A percentile compares a stretch with the other conserved stretches of the same genome.
Conservation (phyloP, 2,329 filamentous ascomycete species). For the Curvularia verruculosa region DNA sequence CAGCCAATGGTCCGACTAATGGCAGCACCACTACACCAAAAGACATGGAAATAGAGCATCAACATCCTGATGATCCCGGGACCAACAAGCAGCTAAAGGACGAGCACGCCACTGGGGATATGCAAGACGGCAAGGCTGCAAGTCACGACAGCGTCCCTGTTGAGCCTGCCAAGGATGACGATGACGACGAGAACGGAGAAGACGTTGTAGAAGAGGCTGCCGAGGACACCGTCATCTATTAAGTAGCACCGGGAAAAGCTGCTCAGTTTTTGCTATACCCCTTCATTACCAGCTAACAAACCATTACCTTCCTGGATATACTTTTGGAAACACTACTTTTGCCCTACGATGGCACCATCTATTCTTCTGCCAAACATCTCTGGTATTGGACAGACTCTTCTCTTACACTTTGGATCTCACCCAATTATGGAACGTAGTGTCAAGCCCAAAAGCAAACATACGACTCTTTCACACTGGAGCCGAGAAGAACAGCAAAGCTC, state of each 20-base stretch:
- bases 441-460: background rate
- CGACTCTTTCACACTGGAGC: background rate
- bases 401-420: background rate
- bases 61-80: slow-evolving; percentile 27
- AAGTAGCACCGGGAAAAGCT: slow-evolving; percentile 36
- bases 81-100: slow-evolving; percentile 28
- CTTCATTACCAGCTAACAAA: background rate
- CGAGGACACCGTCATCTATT: slow-evolving; percentile 93
- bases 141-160: slow-evolving; percentile 38
- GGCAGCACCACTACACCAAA: slow-evolving; percentile 27
- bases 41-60: slow-evolving; percentile 35
- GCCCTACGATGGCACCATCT: background rate
- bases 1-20: slow-evolving; percentile 37
- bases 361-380: background rate
- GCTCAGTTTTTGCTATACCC: background rate
- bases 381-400: background rate
- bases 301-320: background rate
- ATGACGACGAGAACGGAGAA: slow-evolving; percentile 75
- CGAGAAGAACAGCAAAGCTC: background rate
- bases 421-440: no score
- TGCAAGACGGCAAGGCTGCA: slow-evolving; percentile 25
- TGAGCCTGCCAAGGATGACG: slow-evolving; percentile 53
- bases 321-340: background rate
- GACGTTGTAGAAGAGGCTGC: slow-evolving; percentile 78
- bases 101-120: slow-evolving; percentile 20